Evolutionary conservation across 2,329 filamentous ascomycete species (phyloP), one percentile per base, ranked within the genome.

Genomic region (Colletotrichum chlorophyti): DNA sequence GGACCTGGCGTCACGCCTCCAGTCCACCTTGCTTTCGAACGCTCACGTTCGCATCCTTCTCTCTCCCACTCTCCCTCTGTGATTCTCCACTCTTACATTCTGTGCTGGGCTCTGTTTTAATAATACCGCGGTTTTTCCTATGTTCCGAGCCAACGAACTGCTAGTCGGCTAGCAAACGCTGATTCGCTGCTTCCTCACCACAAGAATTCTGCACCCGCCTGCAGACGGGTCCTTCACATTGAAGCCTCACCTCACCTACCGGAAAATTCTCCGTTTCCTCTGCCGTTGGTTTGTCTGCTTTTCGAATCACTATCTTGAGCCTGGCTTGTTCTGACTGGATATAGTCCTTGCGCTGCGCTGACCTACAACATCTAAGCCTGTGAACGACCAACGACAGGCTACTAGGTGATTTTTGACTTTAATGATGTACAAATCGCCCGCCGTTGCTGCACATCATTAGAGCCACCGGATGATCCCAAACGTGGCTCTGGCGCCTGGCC

Each of bases 351-450:
- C 42, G n/a, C 43, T 43, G n/a, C 42, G 42, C 43, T n/a, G n/a
- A n/a, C n/a, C n/a, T n/a, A n/a, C n/a, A n/a, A n/a, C n/a, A n/a
- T n/a, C n/a, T n/a, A n/a, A n/a, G n/a, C n/a, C n/a, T n/a, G n/a
- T n/a, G n/a, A 23, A 43, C 50, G 12, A 54, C n/a, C n/a, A n/a
- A n/a, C n/a, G 29, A 49, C 43, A 50, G 40, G 27, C 46, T 23
- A 42, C 46, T 35, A 47, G 35, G 43, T 31, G 26, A 34, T 53
- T 58, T 48, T 57, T 46, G 45, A 42, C 58, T 45, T 49, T 55
- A 37, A 55, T 49, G 50, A 59, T 55, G 42, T 54, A 45, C 59
- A 55, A 62, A 60, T 60, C 59, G 59, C 59, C 55, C 48, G 38
- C 55, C 55, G 46, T 50, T 32, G 34, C 54, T 53, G 59, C 48